Conservation (phyloP, 208 protist genomes). For the Leptomonas seymouri region DNA sequence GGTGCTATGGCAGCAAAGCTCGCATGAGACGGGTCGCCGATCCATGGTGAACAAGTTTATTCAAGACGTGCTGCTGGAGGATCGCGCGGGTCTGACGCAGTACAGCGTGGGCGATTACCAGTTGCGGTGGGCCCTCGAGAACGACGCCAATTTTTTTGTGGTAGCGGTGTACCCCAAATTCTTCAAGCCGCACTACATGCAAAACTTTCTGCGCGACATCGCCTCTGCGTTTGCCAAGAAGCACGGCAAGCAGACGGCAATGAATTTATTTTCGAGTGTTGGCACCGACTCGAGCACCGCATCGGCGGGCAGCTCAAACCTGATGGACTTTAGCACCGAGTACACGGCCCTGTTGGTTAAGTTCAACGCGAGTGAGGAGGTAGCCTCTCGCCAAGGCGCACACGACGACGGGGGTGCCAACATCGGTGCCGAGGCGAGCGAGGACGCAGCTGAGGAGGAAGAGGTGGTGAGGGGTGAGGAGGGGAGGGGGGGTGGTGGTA, state of each 20-base stretch:
- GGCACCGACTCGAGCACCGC: constrained; percentile 6
- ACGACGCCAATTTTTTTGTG: constrained; percentile 94
- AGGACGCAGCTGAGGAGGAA: background rate
- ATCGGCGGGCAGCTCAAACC: constrained; percentile 1
- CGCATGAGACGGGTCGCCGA: constrained; percentile 58
- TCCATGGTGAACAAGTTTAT: constrained; percentile 93
- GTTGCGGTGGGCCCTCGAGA: constrained; percentile 93
- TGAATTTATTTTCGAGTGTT: constrained; percentile 11
- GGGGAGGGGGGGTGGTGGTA: constrained; percentile 12
- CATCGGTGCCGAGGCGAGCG: too few species aligned
- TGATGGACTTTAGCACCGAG: constrained; percentile 63
- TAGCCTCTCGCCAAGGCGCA: constrained; percentile 29
- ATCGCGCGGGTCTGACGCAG: constrained; percentile 80
- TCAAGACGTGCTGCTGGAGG: constrained; percentile 93
- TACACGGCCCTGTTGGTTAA: constrained; percentile 47
- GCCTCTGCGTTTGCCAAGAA: constrained; percentile 74
- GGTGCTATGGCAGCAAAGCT: constrained; percentile 90
- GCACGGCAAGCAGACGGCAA: constrained; percentile 40
- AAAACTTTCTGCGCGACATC: constrained; percentile 84
- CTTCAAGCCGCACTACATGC: constrained; percentile 84
- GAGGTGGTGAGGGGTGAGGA: background rate
- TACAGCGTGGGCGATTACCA: constrained; percentile 81
- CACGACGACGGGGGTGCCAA: background rate
- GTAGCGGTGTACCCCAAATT: constrained; percentile 94
- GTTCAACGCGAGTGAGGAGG: constrained; percentile 55